These are phyloP conservation scores for Neurospora cerealis DNA, from an alignment of 495 filamentous ascomycete species.

Conservation along the genomic window DNA sequence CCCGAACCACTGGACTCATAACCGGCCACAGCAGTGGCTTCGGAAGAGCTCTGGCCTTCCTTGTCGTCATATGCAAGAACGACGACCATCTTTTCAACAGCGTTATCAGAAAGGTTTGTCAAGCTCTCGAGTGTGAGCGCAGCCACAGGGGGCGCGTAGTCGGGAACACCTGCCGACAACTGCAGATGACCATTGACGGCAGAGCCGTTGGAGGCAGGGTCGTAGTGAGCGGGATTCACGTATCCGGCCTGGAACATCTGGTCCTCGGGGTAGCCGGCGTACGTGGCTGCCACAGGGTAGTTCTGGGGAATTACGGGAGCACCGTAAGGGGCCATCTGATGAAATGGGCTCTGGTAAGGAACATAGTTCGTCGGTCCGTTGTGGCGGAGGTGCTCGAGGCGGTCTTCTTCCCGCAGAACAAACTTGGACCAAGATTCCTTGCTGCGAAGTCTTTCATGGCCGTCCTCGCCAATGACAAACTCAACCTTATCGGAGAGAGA, in stretches of 20 bases:
- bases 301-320: constrained; percentile 4
- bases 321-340: constrained; percentile 6
- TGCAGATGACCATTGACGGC: constrained; percentile 33
- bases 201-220: constrained; percentile 31
- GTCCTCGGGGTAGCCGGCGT: constrained; percentile 12
- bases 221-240: constrained; percentile 23
- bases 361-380: constrained; percentile 25
- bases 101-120: constrained; percentile 43
- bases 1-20: constrained; percentile 3
- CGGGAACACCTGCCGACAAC: constrained; percentile 65
- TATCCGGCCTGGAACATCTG: constrained; percentile 18
- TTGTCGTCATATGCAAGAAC: constrained; percentile 12
- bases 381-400: constrained; percentile 30
- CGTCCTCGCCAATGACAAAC: constrained; percentile 57
- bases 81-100: constrained; percentile 36
- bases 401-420: constrained; percentile 52
- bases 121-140: constrained; percentile 34
- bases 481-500: constrained; percentile 61
- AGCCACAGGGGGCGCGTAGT: constrained; percentile 54
- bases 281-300: constrained; percentile 6
- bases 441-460: constrained; percentile 67
- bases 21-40: constrained; percentile 9
- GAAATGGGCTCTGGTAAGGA: not conserved
- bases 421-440: constrained; percentile 72
- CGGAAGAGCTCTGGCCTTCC: constrained; percentile 1